Evolutionary conservation across 129 eudicot genomes (phyloP), one percentile per base, ranked within the genome.

Genomic region (Oenanthe sinensis): DNA sequence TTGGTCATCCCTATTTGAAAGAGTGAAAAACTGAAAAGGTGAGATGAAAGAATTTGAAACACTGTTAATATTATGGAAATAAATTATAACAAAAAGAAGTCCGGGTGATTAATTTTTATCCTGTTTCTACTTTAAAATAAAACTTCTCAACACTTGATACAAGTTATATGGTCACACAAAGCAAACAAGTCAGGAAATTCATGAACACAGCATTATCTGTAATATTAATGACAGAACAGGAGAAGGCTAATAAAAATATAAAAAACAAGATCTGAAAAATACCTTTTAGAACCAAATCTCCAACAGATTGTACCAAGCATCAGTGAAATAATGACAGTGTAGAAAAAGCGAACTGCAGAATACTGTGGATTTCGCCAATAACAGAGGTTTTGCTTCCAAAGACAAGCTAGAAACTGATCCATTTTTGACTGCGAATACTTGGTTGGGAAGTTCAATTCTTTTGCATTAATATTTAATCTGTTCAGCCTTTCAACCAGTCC

Each of bases 281-380:
- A 94, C 98, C 91, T 86, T 88, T 91, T 91, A n/a, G 96, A 86
- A 62, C 98, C 98, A 75, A 95, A 95, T 82, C 80, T 85, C 98
- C 98, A 95, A 75, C 98, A 95, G 60, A 95, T 91, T 36, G 98
- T 85, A 65, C 98, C 98, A 68, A 95, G 97, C 98, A 95, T 95
- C 83, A 95, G 78, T 40, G 98, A 91, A 76, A 95, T 95, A 83
- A 91, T 91, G 50, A 85, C 82, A 14, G 98, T 95, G 87, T 95
- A 95, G 89, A 95, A 91, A 88, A 91, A 90, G 65, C 98, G 97
- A 87, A 95, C 98, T 62, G 98, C 98, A 47, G 98, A 91, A 82
- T 95, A 95, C 58, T 91, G 97, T 55, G 98, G 98, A 79, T 91
- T 95, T 78, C 97, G 89, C 98, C 98, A 95, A 83, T 95, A 95